A percentile compares a stretch with the other conserved stretches of the same genome.
phyloP scores from a whole-genome alignment of 2,329 filamentous ascomycete genomes.

The Sarocladiaceae sp. region DNA sequence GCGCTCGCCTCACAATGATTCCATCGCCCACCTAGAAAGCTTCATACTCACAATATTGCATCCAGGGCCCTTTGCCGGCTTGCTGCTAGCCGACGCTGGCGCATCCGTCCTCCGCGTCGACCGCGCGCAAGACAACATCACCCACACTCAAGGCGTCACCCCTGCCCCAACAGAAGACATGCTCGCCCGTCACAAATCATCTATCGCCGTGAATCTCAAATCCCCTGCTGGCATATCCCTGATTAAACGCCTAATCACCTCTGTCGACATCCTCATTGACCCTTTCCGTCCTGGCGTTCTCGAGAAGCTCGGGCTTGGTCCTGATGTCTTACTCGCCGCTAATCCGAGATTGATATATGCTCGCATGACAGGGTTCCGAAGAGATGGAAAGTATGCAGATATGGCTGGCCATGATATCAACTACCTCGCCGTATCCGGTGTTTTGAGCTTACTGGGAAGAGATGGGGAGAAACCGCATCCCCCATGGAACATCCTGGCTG shows the following conservation, averaged over 20 bases:
- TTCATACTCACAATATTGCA: background rate
- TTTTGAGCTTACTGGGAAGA: constrained; percentile 69
- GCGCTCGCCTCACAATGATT: background rate
- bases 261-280: constrained; percentile 85
- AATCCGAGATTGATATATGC: constrained; percentile 77
- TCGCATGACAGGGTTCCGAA: constrained; percentile 83
- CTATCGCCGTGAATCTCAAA: constrained; percentile 76
- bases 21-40: background rate
- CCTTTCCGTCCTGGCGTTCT: constrained; percentile 89
- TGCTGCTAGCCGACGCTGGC: constrained; percentile 84
- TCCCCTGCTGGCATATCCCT: constrained; percentile 55
- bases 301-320: constrained; percentile 74
- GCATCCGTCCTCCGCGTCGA: constrained; percentile 85
- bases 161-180: constrained; percentile 55
- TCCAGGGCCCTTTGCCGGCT: constrained; percentile 76
- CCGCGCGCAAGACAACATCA: constrained; percentile 43
- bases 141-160: constrained; percentile 27
- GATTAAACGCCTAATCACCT: constrained; percentile 57
- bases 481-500: constrained; percentile 77
- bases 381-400: constrained; percentile 74
- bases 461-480: constrained; percentile 64
- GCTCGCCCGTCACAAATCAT: constrained; percentile 74
- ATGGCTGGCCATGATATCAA: constrained; percentile 98
- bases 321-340: constrained; percentile 54
- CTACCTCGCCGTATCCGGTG: constrained; percentile 84